A percentile compares a stretch with the other conserved stretches of the same genome.
These are phyloP conservation scores for Fistulifera solaris DNA, from an alignment of 108 stramenopile species.

Conservation along the genomic window DNA sequence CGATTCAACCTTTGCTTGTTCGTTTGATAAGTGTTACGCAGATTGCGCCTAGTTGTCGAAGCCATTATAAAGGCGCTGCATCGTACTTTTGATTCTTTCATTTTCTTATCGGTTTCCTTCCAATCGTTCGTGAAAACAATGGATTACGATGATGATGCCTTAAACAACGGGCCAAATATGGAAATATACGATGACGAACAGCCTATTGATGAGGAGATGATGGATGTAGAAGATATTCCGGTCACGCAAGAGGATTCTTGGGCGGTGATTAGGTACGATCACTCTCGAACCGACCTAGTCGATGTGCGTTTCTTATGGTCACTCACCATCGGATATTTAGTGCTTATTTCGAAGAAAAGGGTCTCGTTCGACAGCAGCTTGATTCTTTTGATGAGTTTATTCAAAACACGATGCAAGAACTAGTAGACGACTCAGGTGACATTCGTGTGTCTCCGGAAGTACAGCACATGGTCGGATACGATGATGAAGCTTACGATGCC, in stretches of 20 bases:
- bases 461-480: constrained; percentile 84
- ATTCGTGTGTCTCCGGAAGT: constrained; percentile 89
- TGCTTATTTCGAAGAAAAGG: constrained; percentile 98
- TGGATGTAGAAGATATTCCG: constrained; percentile 50
- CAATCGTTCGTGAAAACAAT: too few species aligned
- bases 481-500: constrained; percentile 62
- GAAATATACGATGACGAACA: not conserved
- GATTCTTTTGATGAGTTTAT: constrained; percentile 99
- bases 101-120: too few species aligned
- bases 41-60: too few species aligned
- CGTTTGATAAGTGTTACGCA: too few species aligned
- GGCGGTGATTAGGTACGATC: constrained; percentile 84
- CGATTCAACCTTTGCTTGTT: too few species aligned
- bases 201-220: not conserved
- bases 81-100: too few species aligned
- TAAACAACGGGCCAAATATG: too few species aligned
- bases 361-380: constrained; percentile 97
- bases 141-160: too few species aligned
- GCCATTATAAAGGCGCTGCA: too few species aligned
- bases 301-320: not conserved
- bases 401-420: constrained; percentile 96
- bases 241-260: constrained; percentile 98
- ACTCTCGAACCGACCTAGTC: not conserved
- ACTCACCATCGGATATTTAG: constrained; percentile 12
- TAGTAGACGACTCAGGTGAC: constrained; percentile 91